These are phyloP conservation scores for Fusarium sp. DNA, from an alignment of 2,329 filamentous ascomycete species.

Conservation along the genomic window DNA sequence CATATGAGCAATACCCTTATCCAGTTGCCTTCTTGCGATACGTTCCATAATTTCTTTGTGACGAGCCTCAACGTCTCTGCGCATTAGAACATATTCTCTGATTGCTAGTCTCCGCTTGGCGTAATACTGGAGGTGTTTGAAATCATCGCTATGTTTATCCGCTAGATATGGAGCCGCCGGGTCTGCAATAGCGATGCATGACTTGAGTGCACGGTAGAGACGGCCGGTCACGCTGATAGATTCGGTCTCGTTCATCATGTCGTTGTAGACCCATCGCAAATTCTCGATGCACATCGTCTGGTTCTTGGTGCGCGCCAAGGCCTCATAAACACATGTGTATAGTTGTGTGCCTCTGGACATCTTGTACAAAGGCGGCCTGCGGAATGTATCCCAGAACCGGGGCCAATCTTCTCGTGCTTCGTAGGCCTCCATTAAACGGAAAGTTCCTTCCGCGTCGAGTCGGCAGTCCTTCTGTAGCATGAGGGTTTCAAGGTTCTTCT, in stretches of 20 bases:
- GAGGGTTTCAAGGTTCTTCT: conserved; percentile 60
- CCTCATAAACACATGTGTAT: conserved; percentile 67
- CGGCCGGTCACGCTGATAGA: conserved; percentile 59
- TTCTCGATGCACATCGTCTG: conserved; percentile 60
- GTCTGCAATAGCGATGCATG: conserved; percentile 68
- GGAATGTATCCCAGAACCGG: conserved; percentile 72
- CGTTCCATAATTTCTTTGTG: conserved; percentile 24
- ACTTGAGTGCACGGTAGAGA: conserved; percentile 63
- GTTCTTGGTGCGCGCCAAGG: conserved; percentile 60
- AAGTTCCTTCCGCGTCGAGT: conserved; percentile 56
- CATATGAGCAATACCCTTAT: background rate
- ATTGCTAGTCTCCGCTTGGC: conserved; percentile 43
- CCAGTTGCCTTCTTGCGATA: conserved; percentile 23
- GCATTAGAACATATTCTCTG: conserved; percentile 51
- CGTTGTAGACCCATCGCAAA: conserved; percentile 66
- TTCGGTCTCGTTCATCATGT: conserved; percentile 69
- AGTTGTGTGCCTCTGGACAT: conserved; percentile 62
- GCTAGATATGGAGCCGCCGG: conserved; percentile 54
- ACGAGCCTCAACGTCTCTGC: conserved; percentile 50
- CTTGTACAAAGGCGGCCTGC: conserved; percentile 64
- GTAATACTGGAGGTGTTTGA: conserved; percentile 15
- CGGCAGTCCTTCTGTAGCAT: conserved; percentile 54
- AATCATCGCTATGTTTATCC: no score
- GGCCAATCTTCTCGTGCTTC: conserved; percentile 63
- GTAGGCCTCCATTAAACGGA: conserved; percentile 61